Evolutionary conservation across 164 flowering plant genomes (phyloP).

Genomic region (Saururus chinensis): DNA sequence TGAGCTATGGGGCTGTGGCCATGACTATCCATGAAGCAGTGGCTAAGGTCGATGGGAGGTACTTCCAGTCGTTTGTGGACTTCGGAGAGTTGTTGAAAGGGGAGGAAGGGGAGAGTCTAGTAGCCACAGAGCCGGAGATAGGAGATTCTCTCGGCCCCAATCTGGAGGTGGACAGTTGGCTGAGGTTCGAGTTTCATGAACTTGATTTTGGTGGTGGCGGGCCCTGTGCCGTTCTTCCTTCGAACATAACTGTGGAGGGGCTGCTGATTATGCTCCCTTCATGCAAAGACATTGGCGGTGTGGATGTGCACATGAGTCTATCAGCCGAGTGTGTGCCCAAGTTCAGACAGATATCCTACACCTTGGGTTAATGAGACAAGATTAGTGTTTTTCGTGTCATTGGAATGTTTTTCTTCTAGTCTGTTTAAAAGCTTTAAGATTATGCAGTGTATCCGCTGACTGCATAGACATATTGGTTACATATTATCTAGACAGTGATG

Average conservation of each 20-base stretch:
- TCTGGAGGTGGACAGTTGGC: constrained; percentile 12
- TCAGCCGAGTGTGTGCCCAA: background rate
- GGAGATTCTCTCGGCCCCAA: constrained; percentile 1
- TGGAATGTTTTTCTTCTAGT: no score
- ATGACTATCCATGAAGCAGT: constrained; percentile 8
- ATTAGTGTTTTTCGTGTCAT: no score
- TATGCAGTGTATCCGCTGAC: no score
- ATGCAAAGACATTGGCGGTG: background rate
- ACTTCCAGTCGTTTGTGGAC: constrained; percentile 12
- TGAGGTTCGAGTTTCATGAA: constrained; percentile 8
- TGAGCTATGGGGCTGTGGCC: constrained; percentile 2
- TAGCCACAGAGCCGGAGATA: background rate
- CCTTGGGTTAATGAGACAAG: background rate
- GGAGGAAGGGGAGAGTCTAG: background rate
- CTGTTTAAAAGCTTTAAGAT: no score
- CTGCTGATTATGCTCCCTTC: constrained; percentile 8
- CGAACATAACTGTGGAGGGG: constrained; percentile 7
- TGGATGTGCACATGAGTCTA: constrained; percentile 1
- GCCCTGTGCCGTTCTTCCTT: constrained; percentile 12
- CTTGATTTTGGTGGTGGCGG: constrained; percentile 14
- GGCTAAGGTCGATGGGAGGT: constrained; percentile 3
- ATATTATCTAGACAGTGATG: no score
- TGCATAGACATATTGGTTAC: no score
- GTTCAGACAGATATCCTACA: background rate
- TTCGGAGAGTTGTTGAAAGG: constrained; percentile 3